Evolutionary conservation across 441 rosid genomes (phyloP).

Genomic region (Croton setiger): DNA sequence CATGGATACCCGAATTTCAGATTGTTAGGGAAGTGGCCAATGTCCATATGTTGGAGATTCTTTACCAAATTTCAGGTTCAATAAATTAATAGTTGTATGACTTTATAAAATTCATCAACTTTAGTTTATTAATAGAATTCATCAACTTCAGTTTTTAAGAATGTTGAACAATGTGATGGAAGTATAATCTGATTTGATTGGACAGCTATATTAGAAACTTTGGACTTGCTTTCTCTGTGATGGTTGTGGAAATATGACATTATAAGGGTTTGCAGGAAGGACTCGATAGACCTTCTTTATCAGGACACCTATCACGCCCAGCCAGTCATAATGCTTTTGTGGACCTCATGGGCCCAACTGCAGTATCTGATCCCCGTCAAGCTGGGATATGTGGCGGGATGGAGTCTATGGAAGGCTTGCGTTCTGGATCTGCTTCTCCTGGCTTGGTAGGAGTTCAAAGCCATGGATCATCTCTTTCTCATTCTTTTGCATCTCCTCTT

Average conservation of each 20-base stretch:
- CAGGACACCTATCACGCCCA: slow-evolving; percentile 60
- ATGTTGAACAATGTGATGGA: neutral
- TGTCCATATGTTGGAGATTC: neutral
- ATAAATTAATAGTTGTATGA: neutral
- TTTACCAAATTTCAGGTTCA: neutral
- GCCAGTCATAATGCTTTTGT: slow-evolving; percentile 69
- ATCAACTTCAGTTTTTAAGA: neutral
- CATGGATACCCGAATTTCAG: neutral
- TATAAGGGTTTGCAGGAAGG: slow-evolving; percentile 61
- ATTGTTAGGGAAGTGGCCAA: neutral
- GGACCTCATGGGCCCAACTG: slow-evolving; percentile 46
- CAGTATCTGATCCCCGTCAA: slow-evolving; percentile 31
- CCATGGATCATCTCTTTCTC: slow-evolving; percentile 32
- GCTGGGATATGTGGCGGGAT: slow-evolving; percentile 44
- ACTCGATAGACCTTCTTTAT: slow-evolving; percentile 51
- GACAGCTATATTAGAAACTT: neutral
- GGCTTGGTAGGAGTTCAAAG: slow-evolving; percentile 35
- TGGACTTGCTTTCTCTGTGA: neutral
- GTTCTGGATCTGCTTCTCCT: slow-evolving; percentile 46
- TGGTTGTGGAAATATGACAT: slow-evolving; percentile 10
- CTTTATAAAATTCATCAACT: neutral
- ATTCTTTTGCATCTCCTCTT: slow-evolving; percentile 48
- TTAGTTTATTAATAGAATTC: no score
- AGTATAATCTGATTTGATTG: neutral
- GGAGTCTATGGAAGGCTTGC: slow-evolving; percentile 44